Evolutionary conservation across 441 rosid species (phyloP).

Genomic region (Populus hybrid): DNA sequence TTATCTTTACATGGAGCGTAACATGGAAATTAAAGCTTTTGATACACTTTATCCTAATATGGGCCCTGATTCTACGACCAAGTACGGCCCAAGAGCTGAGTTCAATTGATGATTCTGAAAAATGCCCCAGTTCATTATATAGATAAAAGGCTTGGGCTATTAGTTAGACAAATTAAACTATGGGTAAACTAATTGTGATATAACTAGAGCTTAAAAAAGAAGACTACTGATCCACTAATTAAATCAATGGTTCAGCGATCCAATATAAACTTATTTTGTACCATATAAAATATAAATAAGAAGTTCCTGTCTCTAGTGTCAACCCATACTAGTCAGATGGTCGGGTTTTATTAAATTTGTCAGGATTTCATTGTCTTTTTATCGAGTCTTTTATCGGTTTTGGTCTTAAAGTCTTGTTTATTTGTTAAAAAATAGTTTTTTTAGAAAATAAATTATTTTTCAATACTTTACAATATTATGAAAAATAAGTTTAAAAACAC

Average conservation of each 20-base stretch:
- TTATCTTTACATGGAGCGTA: no score
- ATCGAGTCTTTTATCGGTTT: not conserved
- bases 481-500: no score
- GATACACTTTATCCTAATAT: not conserved
- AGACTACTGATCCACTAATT: no score
- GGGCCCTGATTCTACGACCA: not conserved
- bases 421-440: not conserved
- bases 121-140: not conserved
- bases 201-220: not conserved
- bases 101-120: not conserved
- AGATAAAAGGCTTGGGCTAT: no score
- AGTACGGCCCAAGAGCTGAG: not conserved
- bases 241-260: no score
- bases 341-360: not conserved
- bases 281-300: no score
- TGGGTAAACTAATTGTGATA: no score
- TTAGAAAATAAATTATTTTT: no score
- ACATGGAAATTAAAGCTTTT: no score
- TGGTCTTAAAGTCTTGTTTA: not conserved
- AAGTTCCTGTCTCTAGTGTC: not conserved
- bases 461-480: rapidly evolving
- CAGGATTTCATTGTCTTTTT: not conserved
- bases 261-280: no score
- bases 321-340: not conserved
- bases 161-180: no score